Evolutionary conservation across 1,284 basidiomycete genomes (phyloP).

Genomic region (Irpex lacteus): DNA sequence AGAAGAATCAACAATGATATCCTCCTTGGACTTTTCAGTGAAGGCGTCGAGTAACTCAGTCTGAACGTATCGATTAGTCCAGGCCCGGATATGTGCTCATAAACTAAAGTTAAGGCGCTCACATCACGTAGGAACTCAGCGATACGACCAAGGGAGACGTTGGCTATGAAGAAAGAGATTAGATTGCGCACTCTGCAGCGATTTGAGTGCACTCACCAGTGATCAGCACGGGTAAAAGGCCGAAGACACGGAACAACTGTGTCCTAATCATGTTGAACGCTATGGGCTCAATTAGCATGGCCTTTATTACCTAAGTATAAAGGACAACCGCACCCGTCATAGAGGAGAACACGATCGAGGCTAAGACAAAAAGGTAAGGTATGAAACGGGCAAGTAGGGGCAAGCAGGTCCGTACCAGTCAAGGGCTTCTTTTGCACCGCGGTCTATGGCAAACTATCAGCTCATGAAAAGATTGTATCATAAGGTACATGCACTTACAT

Average conservation of each 20-base stretch:
- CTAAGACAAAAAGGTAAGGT: conserved; percentile 18
- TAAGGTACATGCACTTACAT: conserved; percentile 27
- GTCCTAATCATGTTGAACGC: conserved; percentile 34
- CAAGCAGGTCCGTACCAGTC: conserved; percentile 21
- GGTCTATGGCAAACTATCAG: conserved; percentile 27
- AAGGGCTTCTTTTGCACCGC: conserved; percentile 32
- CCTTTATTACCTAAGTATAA: background rate
- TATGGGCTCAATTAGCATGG: background rate
- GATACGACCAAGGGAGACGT: conserved; percentile 50
- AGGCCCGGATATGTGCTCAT: conserved; percentile 6
- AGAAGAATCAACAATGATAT: conserved; percentile 20
- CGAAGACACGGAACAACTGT: conserved; percentile 32
- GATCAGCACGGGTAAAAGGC: conserved; percentile 30
- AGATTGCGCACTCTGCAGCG: background rate
- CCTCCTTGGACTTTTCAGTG: conserved; percentile 23
- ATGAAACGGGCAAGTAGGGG: background rate
- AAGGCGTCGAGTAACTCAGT: conserved; percentile 51
- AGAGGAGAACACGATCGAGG: conserved; percentile 40
- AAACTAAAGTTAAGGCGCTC: conserved; percentile 14
- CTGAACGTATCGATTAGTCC: conserved; percentile 18
- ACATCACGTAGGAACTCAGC: conserved; percentile 44
- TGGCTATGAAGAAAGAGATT: conserved; percentile 25
- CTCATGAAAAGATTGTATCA: background rate
- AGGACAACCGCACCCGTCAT: conserved; percentile 31
- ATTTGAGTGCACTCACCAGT: conserved; percentile 23